phyloP scores from a whole-genome alignment of 441 rosid species.

The Monsonia emarginata region DNA sequence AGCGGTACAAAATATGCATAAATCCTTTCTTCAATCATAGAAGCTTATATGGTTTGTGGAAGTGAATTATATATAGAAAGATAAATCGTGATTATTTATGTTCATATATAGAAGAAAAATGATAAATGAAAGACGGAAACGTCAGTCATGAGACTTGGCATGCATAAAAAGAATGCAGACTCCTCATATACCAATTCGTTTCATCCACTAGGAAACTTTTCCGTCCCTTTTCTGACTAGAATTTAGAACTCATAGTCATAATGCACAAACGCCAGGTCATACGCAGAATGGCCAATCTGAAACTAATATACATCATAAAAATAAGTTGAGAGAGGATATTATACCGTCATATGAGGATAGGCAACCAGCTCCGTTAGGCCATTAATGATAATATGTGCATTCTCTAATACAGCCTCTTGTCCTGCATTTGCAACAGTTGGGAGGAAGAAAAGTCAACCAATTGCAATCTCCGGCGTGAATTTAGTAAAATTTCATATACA shows the following conservation, averaged over 20 bases:
- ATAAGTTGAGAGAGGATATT: neutral
- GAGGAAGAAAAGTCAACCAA: neutral
- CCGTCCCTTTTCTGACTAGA: neutral
- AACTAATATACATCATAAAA: neutral
- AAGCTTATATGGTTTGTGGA: too few relatives aligned
- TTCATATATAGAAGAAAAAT: neutral
- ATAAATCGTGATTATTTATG: too few relatives aligned
- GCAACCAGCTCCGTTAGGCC: constrained; percentile 39
- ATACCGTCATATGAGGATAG: constrained; percentile 67
- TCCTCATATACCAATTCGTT: neutral
- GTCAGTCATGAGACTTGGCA: neutral
- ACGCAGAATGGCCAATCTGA: neutral
- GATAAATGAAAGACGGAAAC: neutral
- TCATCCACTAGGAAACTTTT: neutral
- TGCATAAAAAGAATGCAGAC: neutral
- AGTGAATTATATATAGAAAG: too few relatives aligned
- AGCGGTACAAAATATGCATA: too few relatives aligned
- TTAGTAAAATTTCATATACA: too few relatives aligned
- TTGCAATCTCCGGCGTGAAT: too few relatives aligned
- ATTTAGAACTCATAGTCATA: neutral
- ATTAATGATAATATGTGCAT: constrained; percentile 45
- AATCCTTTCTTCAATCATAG: too few relatives aligned
- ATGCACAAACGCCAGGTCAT: neutral
- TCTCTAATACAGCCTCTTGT: constrained; percentile 46
- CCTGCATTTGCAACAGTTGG: constrained; percentile 31